Percentiles rank a stretch among this genome's conserved stretches.
Conservation (phyloP, 2,329 filamentous ascomycete genomes). For the Triangularia verruculosa region DNA sequence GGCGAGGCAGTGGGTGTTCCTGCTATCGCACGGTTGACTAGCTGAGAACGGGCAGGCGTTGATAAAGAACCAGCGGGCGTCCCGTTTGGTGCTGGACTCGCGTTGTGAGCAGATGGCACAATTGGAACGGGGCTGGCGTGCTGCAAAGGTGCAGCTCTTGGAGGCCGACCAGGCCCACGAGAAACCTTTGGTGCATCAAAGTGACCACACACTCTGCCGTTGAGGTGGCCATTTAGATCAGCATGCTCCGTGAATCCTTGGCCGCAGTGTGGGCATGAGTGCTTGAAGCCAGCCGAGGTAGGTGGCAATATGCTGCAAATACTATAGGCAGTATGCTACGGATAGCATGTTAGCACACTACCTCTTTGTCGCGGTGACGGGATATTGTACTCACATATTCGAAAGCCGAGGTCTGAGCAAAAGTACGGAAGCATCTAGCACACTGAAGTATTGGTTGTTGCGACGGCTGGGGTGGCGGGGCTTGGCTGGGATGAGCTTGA, state of each 20-base stretch:
- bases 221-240: constrained; percentile 35
- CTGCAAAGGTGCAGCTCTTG: constrained; percentile 27
- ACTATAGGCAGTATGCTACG: constrained; percentile 21
- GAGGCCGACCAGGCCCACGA: constrained; percentile 23
- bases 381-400: constrained; percentile 25
- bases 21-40: constrained; percentile 8
- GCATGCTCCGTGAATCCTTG: constrained; percentile 21
- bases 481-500: not conserved
- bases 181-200: constrained; percentile 25
- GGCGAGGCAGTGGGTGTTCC: constrained; percentile 19
- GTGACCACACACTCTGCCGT: constrained; percentile 46
- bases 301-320: constrained; percentile 26
- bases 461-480: not conserved
- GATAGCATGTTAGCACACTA: not conserved
- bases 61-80: constrained; percentile 10
- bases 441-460: constrained; percentile 21
- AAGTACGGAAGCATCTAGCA: constrained; percentile 28
- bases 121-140: constrained; percentile 20
- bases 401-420: constrained; percentile 17
- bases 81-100: constrained; percentile 13
- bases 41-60: constrained; percentile 16
- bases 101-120: constrained; percentile 10
- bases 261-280: constrained; percentile 26
- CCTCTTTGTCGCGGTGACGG: not conserved
- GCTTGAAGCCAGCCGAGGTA: constrained; percentile 22